Percentiles rank a stretch among this genome's conserved stretches.
These are phyloP conservation scores for Calonectria hawksworthii DNA, from an alignment of 2,329 filamentous ascomycete species.

Conservation along the genomic window DNA sequence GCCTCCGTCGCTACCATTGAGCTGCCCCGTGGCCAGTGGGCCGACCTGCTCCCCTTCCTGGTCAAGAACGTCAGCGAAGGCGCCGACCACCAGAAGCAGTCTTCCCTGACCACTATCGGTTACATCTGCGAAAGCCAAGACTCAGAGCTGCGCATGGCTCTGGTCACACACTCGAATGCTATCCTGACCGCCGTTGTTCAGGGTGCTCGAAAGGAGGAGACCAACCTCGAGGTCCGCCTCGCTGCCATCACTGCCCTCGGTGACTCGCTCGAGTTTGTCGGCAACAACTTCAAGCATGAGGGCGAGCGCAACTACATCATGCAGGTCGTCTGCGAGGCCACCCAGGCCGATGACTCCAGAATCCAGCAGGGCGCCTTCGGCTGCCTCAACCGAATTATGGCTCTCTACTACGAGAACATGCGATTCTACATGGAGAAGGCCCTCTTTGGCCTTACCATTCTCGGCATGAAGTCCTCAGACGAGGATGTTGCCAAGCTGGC, in stretches of 20 bases:
- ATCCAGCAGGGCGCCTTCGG: conserved; percentile 98
- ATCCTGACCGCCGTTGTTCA: conserved; percentile 98
- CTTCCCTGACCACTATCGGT: conserved; percentile 95
- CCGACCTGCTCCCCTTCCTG: conserved; percentile 87
- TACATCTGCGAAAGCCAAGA: conserved; percentile 99
- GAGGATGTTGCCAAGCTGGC: conserved; percentile 98
- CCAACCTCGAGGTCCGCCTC: conserved; percentile 89
- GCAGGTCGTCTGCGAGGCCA: conserved; percentile 99
- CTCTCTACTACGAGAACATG: conserved; percentile 99
- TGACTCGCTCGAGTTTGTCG: conserved; percentile 97
- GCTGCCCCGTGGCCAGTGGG: conserved; percentile 93
- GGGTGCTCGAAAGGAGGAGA: conserved; percentile 95
- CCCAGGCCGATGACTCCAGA: conserved; percentile 89
- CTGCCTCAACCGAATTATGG: conserved; percentile 99
- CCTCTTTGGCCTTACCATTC: conserved; percentile 94
- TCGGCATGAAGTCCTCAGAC: conserved; percentile 98
- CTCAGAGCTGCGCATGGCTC: conserved; percentile 82
- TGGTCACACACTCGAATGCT: conserved; percentile 92
- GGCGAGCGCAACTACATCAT: conserved; percentile 99
- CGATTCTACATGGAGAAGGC: conserved; percentile 99
- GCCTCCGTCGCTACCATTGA: conserved; percentile 96
- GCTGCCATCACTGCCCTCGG: conserved; percentile 94
- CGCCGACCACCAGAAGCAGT: conserved; percentile 90
- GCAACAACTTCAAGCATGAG: conserved; percentile 99
- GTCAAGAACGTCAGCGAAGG: conserved; percentile 95